A percentile compares a stretch with the other conserved stretches of the same genome.
Evolutionary conservation across 2,329 filamentous ascomycete genomes (phyloP).

Genomic region (Microdochium paspali): DNA sequence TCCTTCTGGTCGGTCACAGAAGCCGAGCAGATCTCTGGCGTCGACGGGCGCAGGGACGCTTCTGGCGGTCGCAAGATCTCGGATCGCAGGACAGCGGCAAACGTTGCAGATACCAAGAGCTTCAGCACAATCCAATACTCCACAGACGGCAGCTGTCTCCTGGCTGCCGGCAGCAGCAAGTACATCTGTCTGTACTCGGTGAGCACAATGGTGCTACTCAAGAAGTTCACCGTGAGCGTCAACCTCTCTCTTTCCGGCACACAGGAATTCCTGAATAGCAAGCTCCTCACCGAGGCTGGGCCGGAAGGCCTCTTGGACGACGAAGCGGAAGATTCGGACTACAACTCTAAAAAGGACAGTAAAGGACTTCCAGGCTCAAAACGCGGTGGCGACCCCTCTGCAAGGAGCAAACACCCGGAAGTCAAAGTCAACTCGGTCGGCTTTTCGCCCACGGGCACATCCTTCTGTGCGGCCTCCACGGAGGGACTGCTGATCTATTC

Average conservation of each 20-base stretch:
- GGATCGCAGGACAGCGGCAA: slow-evolving; percentile 85
- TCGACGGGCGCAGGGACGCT: slow-evolving; percentile 86
- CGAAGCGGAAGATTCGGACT: slow-evolving; percentile 78
- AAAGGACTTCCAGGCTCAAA: slow-evolving; percentile 75
- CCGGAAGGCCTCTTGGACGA: slow-evolving; percentile 79
- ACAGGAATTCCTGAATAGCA: slow-evolving; percentile 94
- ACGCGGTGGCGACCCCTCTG: slow-evolving; percentile 72
- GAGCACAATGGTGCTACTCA: slow-evolving; percentile 78
- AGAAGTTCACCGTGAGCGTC: slow-evolving; percentile 91
- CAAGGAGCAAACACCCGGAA: slow-evolving; percentile 66
- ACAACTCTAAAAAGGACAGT: slow-evolving; percentile 80
- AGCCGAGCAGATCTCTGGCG: slow-evolving; percentile 72
- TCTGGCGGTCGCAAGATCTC: slow-evolving; percentile 84
- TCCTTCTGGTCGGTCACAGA: slow-evolving; percentile 93
- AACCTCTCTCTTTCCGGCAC: slow-evolving; percentile 95
- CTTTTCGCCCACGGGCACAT: slow-evolving; percentile 80
- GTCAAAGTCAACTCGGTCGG: slow-evolving; percentile 76
- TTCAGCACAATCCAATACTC: slow-evolving; percentile 87
- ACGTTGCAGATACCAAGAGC: slow-evolving; percentile 79
- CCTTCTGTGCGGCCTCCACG: slow-evolving; percentile 91
- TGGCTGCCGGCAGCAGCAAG: slow-evolving; percentile 94
- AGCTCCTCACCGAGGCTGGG: slow-evolving; percentile 81
- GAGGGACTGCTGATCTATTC: slow-evolving; percentile 93
- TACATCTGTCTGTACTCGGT: slow-evolving; percentile 98
- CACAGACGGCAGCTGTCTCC: slow-evolving; percentile 79